Percentiles rank a stretch among this genome's conserved stretches.
phyloP scores from a whole-genome alignment of 2,329 filamentous ascomycete species.

The Thielaviopsis cerberus region DNA sequence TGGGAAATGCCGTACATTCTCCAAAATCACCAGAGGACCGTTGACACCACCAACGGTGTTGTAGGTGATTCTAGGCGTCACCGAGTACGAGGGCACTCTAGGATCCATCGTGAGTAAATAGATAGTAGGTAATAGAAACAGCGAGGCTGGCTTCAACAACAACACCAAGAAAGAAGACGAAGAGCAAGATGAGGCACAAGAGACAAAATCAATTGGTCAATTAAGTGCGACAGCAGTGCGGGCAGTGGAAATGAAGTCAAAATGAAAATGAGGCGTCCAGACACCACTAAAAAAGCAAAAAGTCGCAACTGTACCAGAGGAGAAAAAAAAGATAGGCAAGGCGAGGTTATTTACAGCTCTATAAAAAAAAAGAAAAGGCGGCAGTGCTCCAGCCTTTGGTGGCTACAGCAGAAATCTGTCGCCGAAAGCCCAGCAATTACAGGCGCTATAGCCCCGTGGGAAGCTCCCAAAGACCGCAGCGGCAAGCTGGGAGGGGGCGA shows the following conservation, averaged over 20 bases:
- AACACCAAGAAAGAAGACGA: background rate
- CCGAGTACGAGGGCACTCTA: slow-evolving; percentile 40
- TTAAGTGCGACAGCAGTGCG: background rate
- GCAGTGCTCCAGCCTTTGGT: background rate
- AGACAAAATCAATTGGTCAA: background rate
- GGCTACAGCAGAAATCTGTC: too few species aligned
- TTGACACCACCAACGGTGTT: slow-evolving; percentile 98
- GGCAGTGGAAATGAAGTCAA: background rate
- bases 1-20: slow-evolving; percentile 47
- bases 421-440: background rate
- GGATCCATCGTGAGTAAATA: slow-evolving; percentile 23
- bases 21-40: slow-evolving; percentile 89
- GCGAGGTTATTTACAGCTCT: background rate
- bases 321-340: background rate
- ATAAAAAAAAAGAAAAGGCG: background rate
- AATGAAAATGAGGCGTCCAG: slow-evolving; percentile 3
- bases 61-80: slow-evolving; percentile 57
- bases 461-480: background rate
- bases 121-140: background rate
- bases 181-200: background rate
- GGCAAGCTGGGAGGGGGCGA: background rate
- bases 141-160: background rate
- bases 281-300: slow-evolving; percentile 2
- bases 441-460: background rate
- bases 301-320: background rate